Conservation (phyloP, 139 green algal species). For the Astrephomene gubernaculifera region DNA sequence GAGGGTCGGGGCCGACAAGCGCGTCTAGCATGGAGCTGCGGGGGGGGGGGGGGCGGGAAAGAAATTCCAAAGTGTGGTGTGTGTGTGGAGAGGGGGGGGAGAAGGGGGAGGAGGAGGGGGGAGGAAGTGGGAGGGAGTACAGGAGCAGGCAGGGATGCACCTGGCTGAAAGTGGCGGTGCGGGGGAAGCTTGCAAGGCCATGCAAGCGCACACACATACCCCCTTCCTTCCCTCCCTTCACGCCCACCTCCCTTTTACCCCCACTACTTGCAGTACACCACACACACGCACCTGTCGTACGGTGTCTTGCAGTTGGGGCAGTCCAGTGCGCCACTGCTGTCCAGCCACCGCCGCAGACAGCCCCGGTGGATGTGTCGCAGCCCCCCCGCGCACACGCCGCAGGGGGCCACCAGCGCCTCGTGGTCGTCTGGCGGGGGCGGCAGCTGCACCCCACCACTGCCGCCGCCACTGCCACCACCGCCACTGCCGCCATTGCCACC, state of each 20-base stretch:
- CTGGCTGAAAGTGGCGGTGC: not conserved
- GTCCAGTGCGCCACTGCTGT: conserved; percentile 1
- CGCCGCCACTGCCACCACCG: not conserved
- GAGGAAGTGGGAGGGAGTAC: not conserved
- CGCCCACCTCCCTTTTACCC: too few relatives aligned
- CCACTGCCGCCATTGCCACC: too few relatives aligned
- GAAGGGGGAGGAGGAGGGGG: not conserved
- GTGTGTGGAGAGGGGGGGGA: not conserved
- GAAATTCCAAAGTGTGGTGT: too few relatives aligned
- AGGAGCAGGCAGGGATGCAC: not conserved
- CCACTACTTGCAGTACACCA: too few relatives aligned
- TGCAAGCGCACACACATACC: too few relatives aligned
- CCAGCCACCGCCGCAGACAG: conserved; percentile 26
- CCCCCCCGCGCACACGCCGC: conserved; percentile 9
- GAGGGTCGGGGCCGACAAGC: not conserved
- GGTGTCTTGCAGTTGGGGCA: conserved; percentile 31
- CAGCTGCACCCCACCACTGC: too few relatives aligned
- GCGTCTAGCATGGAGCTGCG: conserved; percentile 3
- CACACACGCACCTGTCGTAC: conserved; percentile 23
- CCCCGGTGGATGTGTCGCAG: conserved; percentile 20
- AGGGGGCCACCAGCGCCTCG: conserved; percentile 2
- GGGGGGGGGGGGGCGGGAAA: not conserved
- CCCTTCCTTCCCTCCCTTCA: too few relatives aligned
- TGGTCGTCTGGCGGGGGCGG: too few relatives aligned
- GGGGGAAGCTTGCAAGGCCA: too few relatives aligned